Evolutionary conservation across 176 grass and related monocot genomes (phyloP).

Genomic region (Miscanthus lutarioriparius): DNA sequence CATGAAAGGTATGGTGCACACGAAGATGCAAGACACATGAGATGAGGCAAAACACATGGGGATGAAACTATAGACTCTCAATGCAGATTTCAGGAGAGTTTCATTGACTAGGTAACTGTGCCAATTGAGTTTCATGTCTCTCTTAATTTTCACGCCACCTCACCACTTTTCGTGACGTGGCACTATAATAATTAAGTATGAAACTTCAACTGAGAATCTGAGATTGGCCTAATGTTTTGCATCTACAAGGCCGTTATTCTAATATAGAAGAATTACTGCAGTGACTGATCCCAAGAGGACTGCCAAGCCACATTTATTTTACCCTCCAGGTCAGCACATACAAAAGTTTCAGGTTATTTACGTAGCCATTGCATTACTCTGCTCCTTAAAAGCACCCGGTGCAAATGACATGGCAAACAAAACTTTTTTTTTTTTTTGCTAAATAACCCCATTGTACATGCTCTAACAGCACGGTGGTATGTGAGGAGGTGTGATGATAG

Average conservation of each 20-base stretch:
- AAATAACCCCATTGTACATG: not conserved
- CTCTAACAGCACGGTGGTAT: not conserved
- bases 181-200: not conserved
- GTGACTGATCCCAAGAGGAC: not conserved
- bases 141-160: too few relatives aligned
- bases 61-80: too few relatives aligned
- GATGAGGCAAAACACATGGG: too few relatives aligned
- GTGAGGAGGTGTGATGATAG: not conserved
- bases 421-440: not conserved
- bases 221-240: not conserved
- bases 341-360: too few relatives aligned
- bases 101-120: too few relatives aligned
- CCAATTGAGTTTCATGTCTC: too few relatives aligned
- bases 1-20: too few relatives aligned
- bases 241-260: not conserved
- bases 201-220: too few relatives aligned
- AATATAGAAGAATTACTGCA: not conserved
- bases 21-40: too few relatives aligned
- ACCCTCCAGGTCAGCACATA: not conserved
- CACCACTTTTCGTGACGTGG: not conserved
- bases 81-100: too few relatives aligned
- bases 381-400: not conserved
- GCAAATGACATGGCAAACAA: not conserved
- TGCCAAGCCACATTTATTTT: too few relatives aligned
- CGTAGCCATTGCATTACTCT: too few relatives aligned